These are phyloP conservation scores for Paraconiothyrium sp. DNA, from an alignment of 2,329 filamentous ascomycete species.

Conservation along the genomic window DNA sequence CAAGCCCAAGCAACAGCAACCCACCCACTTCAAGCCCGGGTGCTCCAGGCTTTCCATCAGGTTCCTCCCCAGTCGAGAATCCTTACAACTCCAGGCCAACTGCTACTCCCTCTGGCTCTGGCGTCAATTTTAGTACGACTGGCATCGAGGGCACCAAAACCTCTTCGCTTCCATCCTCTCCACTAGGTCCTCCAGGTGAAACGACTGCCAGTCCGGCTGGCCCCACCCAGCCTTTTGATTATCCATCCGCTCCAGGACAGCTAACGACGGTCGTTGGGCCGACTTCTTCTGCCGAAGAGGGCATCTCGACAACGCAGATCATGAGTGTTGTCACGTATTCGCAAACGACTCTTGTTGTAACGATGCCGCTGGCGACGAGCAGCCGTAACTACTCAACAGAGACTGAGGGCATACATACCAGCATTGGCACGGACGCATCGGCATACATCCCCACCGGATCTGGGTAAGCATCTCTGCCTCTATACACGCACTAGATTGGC, in stretches of 20 bases:
- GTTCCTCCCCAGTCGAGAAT: neutral
- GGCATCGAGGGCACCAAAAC: slow-evolving; percentile 1
- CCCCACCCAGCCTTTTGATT: neutral
- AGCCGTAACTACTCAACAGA: slow-evolving; percentile 21
- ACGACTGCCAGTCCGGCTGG: neutral
- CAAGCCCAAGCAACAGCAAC: slow-evolving; percentile 3
- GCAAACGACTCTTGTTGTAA: slow-evolving; percentile 24
- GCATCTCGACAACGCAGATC: slow-evolving; percentile 33
- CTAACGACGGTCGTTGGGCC: slow-evolving; percentile 8
- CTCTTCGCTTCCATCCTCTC: neutral
- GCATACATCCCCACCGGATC: slow-evolving; percentile 33
- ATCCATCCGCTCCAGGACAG: neutral
- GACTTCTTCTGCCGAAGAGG: slow-evolving; percentile 19
- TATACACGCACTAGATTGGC: neutral
- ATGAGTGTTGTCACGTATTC: slow-evolving; percentile 38
- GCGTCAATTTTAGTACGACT: neutral
- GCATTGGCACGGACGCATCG: slow-evolving; percentile 29
- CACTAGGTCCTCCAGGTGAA: neutral
- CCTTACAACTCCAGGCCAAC: neutral
- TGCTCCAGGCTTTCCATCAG: neutral
- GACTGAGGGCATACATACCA: slow-evolving; percentile 31
- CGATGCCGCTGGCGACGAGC: slow-evolving; percentile 25
- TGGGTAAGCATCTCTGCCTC: slow-evolving; percentile 31
- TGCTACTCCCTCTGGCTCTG: neutral
- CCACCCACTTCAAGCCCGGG: neutral